Base-by-base conservation (phyloP, 2,329 filamentous ascomycete species). In the Verticillium tricorpus region DNA sequence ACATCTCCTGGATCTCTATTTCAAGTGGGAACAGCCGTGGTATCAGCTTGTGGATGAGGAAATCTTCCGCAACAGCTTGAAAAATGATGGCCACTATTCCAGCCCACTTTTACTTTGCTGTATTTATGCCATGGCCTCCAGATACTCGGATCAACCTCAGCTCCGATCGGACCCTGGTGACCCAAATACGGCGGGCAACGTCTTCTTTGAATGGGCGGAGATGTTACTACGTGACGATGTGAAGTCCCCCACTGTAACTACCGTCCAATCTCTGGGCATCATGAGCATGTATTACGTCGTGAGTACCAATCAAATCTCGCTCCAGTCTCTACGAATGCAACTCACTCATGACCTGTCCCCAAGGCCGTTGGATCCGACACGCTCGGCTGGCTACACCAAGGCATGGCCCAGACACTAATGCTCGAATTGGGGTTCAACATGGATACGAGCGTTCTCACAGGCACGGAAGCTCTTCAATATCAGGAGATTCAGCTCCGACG, bases 381-480 rank as follows among this genome's bases (percentile, higher is more conserved):
- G 3, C 69, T 72, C 1, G 71, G 73, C 1, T 76, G 73, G 74
- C 69, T 75, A 12, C 69, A 74, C 50, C 70, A 74, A 15, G 74
- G 74, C 1, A 75, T 76, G 71, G 75, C 75, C 1, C 71, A 65
- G 56, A 69, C 73, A 3, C 61, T 77, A 15, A 69, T 69, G 17
- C 67, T 76, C 0, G 75, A 77, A 34, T 74, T 76, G 73, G 75
- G 75, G 1, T 63, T 76, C 0, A 76, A 77, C 34, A 64, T 76
- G 12, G 73, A 77, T 34, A 66, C 69, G 1, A 65, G 67, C 1
- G 67, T 67, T 15, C 61, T 74, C 9, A 64, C 66, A 7, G 68
- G 68, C n/a, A 66, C 70, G 7, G 59, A 45, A 37, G 32, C 57
- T 17, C 66, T 75, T 25, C 59, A 69, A 0, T 31, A 40, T 0